A percentile compares a stretch with the other conserved stretches of the same genome.
These are phyloP conservation scores for Trypanosoma theileri DNA, from an alignment of 208 protist species.

Conservation along the genomic window DNA sequence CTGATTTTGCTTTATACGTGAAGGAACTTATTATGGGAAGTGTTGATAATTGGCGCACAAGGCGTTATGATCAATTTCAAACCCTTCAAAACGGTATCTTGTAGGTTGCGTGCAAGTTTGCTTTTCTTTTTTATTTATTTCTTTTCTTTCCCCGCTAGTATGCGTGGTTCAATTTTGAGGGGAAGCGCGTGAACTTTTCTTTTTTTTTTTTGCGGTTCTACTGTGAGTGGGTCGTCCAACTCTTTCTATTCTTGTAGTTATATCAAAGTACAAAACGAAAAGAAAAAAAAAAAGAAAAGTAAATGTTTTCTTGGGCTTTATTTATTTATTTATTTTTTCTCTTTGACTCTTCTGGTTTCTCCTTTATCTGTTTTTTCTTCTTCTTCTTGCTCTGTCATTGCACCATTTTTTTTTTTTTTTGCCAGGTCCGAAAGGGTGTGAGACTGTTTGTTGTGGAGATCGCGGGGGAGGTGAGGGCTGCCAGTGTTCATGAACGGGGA, in stretches of 20 bases:
- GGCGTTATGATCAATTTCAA: slow-evolving; percentile 92
- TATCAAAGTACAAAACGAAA: not conserved
- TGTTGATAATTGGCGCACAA: slow-evolving; percentile 92
- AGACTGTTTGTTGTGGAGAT: not conserved
- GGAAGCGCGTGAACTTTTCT: too few species aligned
- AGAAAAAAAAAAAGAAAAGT: not conserved
- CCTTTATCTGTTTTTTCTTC: not conserved
- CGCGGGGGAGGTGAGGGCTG: too few species aligned
- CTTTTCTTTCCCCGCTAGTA: slow-evolving; percentile 9
- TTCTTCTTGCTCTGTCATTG: not conserved
- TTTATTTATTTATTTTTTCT: slow-evolving; percentile 6
- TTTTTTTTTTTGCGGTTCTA: too few species aligned
- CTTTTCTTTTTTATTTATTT: slow-evolving; percentile 18
- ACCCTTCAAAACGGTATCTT: slow-evolving; percentile 92
- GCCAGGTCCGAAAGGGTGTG: too few species aligned
- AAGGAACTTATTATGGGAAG: slow-evolving; percentile 87
- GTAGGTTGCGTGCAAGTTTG: slow-evolving; percentile 31
- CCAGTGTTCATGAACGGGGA: slow-evolving; percentile 2
- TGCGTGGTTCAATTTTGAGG: too few species aligned
- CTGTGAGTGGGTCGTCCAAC: too few species aligned
- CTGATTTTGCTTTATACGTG: slow-evolving; percentile 82
- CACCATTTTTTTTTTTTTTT: too few species aligned
- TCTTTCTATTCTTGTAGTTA: too few species aligned
- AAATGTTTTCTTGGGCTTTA: not conserved
- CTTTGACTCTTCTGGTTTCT: slow-evolving; percentile 1